Base-by-base conservation (phyloP, 768 basidiomycete genomes). In the Trametes cubensis region DNA sequence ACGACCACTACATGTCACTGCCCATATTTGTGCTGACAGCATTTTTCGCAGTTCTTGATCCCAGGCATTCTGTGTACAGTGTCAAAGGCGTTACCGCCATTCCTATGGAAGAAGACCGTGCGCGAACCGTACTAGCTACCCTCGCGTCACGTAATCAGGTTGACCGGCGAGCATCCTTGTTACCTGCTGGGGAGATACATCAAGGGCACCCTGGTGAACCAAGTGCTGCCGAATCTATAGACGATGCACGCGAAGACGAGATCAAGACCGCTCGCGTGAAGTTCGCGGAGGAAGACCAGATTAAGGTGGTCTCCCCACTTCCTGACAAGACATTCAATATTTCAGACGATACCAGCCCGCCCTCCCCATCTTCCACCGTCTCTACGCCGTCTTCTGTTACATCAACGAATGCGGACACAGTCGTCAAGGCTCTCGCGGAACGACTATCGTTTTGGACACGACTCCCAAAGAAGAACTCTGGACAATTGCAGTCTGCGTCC, bases 371-470 rank as follows among this genome's bases (percentile, higher is more conserved):
- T 62, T 73, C 73, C 0, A 66, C 72, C 62, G 72, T 55, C n/a
- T 86, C 88, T 6, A 81, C 81, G 3, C 80, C 81, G 7, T 78
- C 81, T 0, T 85, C 84, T 2, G 82, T 83, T 50, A 64, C 72
- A 15, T 76, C 78, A 13, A 67, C 68, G 10, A 74, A 78, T 28
- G 77, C 78, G 5, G 72, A 67, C n/a, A 83, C 84, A 8, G 77
- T 92, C 11, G 82, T 84, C 45, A 88, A 85, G 67, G 81, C 83
- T 1, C 74, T 92, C 15, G 84, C 88, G 7, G 76, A 78, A 11
- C 82, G 87, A 34, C 76, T 92, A 46, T 90, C 90, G 1, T 92
- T 92, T 69, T 93, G 92, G 92, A 83, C 77, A 58, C 79, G 82
- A 53, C 71, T 86, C 13, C 61, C 56, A 30, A 70, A 60, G 51